Conservation (phyloP, 768 basidiomycete species). For the Suillus discolor region DNA sequence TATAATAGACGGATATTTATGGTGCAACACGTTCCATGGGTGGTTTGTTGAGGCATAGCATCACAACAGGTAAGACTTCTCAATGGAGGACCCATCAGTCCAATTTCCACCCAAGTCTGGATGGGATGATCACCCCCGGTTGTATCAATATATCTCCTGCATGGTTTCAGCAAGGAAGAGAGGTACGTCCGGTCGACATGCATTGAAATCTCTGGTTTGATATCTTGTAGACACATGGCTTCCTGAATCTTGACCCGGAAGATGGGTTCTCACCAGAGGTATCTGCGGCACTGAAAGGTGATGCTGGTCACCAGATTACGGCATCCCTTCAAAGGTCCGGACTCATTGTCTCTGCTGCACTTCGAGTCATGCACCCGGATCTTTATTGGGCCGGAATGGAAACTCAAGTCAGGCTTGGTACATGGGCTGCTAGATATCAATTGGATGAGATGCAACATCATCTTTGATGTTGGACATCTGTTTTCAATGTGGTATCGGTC, state of each 20-base stretch:
- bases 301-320: background rate
- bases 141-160: constrained; percentile 1
- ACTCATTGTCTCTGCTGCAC: background rate
- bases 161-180: constrained; percentile 7
- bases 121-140: background rate
- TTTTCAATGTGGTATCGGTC: background rate
- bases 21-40: background rate
- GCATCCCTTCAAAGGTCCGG: background rate
- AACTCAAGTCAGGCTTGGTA: background rate
- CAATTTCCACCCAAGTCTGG: background rate
- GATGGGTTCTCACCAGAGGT: background rate
- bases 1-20: background rate
- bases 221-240: background rate
- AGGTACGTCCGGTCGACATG: background rate
- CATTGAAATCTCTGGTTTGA: background rate
- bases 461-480: background rate
- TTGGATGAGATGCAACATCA: background rate
- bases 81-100: background rate
- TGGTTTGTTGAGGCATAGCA: background rate
- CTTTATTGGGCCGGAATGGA: background rate
- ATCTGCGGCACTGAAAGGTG: background rate
- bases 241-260: background rate
- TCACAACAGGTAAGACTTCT: background rate
- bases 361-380: background rate
- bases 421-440: background rate